Base-by-base conservation (phyloP, 2,329 filamentous ascomycete species). In the Nakataea oryzae region DNA sequence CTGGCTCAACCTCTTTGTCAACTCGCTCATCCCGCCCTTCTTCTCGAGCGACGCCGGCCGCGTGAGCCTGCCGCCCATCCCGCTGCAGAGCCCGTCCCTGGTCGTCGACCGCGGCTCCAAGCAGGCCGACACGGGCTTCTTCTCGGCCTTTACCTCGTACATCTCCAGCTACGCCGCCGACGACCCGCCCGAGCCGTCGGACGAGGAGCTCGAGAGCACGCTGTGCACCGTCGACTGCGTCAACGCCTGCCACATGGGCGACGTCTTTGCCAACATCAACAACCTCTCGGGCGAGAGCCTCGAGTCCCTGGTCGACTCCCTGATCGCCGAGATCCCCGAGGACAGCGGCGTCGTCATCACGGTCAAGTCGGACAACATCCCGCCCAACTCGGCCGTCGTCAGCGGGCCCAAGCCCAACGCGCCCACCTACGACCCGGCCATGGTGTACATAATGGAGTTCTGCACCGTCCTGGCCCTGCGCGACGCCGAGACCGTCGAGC, bases 111-210 rank as follows among this genome's bases (percentile, higher is more conserved):
- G 93, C 62, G 92, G 87, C 62, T 82, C 89, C 55, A 89, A 91
- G 66, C 80, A 87, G 41, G 85, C 81, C 63, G 95, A 99, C 30
- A 86, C 87, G 2, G 92, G 95, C 7, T 84, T 99, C 59, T 92
- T 99, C 72, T 96, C 93, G 4, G 92, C 93, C 1, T 91, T 99
- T 69, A 96, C 93, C 0, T 96, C 90, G 6, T 99, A 97, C 70
- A 92, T 99, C 34, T 96, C 93, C n/a, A 97, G 93, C 73, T 97
- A 99, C 72, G 95, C 96, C 55, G 96, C 95, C 13, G 95, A 97
- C 73, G 95, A 99, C 70, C 95, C 95, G 14, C 95, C 95, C 0
- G 95, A 99, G 75, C 95, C 95, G 2, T 97, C 95, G 1, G 92
- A 97, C 66, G 93, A 97, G 72, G 95, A 99, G 73, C 81, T 99